Percentiles rank a stretch among this genome's conserved stretches.
Conservation (phyloP, 805 yeast genomes). For the Candida ortonii region DNA sequence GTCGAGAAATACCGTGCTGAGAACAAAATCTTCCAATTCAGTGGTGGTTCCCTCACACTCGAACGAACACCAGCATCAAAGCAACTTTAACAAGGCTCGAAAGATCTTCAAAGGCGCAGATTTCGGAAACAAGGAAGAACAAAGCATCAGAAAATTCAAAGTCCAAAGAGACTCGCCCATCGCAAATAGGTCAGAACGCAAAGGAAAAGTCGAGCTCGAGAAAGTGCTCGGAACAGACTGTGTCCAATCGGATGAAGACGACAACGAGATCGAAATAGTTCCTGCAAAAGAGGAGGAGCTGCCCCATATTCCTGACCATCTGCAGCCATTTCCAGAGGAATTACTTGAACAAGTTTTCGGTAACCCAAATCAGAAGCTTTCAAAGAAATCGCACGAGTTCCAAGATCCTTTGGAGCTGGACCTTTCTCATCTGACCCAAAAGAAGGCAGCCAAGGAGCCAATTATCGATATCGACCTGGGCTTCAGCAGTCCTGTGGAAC, state of each 20-base stretch:
- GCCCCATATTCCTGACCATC: slow-evolving; percentile 44
- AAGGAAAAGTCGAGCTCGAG: slow-evolving; percentile 18
- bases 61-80: slow-evolving; percentile 4
- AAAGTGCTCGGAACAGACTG: slow-evolving; percentile 10
- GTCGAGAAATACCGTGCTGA: slow-evolving; percentile 19
- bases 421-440: slow-evolving; percentile 13
- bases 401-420: slow-evolving; percentile 28
- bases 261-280: slow-evolving; percentile 47
- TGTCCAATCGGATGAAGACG: slow-evolving; percentile 20
- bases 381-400: slow-evolving; percentile 8
- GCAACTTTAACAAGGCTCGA: slow-evolving; percentile 23
- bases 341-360: slow-evolving; percentile 29
- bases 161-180: slow-evolving; percentile 33
- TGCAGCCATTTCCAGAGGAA: slow-evolving; percentile 37
- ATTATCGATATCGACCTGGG: slow-evolving; percentile 5
- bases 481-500: no score
- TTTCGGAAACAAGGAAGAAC: slow-evolving; percentile 8
- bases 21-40: slow-evolving; percentile 28
- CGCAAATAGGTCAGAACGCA: slow-evolving; percentile 19
- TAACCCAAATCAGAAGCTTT: slow-evolving; percentile 7
- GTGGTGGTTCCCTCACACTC: slow-evolving; percentile 12
- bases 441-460: slow-evolving; percentile 2
- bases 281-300: slow-evolving; percentile 39
- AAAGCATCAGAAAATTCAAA: slow-evolving; percentile 28
- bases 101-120: slow-evolving; percentile 17